Conservation (phyloP, 768 basidiomycete species). For the Agrocybe pediades region DNA sequence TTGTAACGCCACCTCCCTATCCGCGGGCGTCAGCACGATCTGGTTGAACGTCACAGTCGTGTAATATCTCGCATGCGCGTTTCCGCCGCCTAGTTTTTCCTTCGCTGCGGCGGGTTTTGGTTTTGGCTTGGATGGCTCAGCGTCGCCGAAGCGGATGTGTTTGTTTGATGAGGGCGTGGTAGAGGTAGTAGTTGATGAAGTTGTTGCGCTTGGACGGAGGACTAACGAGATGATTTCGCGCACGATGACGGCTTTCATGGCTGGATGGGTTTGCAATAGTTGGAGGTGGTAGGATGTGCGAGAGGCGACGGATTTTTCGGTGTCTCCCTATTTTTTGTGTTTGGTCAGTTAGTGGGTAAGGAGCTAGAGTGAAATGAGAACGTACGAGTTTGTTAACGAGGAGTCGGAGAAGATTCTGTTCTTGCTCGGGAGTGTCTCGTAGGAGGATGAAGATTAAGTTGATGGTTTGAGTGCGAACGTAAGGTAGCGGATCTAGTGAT, state of each 20-base stretch:
- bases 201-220: constrained; percentile 56
- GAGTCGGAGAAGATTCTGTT: constrained; percentile 90
- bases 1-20: constrained; percentile 72
- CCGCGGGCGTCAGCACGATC: constrained; percentile 69
- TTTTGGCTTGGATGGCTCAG: constrained; percentile 32
- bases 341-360: not conserved
- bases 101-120: constrained; percentile 26
- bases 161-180: constrained; percentile 27
- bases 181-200: constrained; percentile 34
- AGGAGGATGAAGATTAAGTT: constrained; percentile 79
- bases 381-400: constrained; percentile 92
- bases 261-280: constrained; percentile 86
- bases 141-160: constrained; percentile 56
- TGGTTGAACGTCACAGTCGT: constrained; percentile 94
- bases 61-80: constrained; percentile 87
- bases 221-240: constrained; percentile 84
- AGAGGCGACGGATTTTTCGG: constrained; percentile 84
- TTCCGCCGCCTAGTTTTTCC: constrained; percentile 47
- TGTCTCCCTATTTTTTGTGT: constrained; percentile 71
- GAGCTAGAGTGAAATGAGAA: not conserved
- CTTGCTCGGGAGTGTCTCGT: constrained; percentile 92
- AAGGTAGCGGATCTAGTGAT: constrained; percentile 82
- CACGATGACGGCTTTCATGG: constrained; percentile 89
- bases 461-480: constrained; percentile 85
- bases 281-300: constrained; percentile 89